Conservation (phyloP, 306 rosid species). For the Neltuma alba region DNA sequence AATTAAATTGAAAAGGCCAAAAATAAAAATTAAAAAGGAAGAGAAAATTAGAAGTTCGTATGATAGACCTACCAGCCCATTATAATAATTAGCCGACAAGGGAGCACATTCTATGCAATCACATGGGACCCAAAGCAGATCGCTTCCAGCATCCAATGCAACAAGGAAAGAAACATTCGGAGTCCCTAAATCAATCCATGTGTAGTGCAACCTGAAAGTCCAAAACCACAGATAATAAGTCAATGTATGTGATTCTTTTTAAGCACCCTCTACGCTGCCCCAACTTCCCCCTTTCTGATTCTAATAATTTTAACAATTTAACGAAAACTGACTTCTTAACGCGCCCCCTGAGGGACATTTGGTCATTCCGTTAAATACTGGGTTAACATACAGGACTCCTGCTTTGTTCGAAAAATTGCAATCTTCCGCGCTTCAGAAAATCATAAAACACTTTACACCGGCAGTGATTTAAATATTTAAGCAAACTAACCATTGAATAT, state of each 20-base stretch:
- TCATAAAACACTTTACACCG: neutral
- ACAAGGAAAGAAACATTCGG: conserved; percentile 91
- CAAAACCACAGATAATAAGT: conserved; percentile 27
- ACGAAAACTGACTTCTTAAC: conserved; percentile 17
- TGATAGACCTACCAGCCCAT: conserved; percentile 62
- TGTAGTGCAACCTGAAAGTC: conserved; percentile 75
- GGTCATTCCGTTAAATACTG: neutral
- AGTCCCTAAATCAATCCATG: conserved; percentile 91
- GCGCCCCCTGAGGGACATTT: neutral
- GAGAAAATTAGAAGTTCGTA: neutral
- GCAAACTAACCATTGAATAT: neutral
- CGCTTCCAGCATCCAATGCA: conserved; percentile 90
- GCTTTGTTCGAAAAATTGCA: neutral
- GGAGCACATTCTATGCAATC: conserved; percentile 90
- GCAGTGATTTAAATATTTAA: neutral
- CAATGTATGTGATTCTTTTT: conserved; percentile 21
- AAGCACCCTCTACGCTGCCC: conserved; percentile 3
- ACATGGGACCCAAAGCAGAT: conserved; percentile 91
- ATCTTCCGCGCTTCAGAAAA: neutral
- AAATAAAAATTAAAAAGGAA: neutral
- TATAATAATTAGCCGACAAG: conserved; percentile 60
- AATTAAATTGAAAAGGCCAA: conserved; percentile 1
- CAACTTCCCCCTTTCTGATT: neutral
- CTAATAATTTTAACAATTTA: conserved; percentile 24
- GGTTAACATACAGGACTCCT: neutral